Conservation (phyloP, 192 early-diverging fungal species). For the Linnemannia exigua region DNA sequence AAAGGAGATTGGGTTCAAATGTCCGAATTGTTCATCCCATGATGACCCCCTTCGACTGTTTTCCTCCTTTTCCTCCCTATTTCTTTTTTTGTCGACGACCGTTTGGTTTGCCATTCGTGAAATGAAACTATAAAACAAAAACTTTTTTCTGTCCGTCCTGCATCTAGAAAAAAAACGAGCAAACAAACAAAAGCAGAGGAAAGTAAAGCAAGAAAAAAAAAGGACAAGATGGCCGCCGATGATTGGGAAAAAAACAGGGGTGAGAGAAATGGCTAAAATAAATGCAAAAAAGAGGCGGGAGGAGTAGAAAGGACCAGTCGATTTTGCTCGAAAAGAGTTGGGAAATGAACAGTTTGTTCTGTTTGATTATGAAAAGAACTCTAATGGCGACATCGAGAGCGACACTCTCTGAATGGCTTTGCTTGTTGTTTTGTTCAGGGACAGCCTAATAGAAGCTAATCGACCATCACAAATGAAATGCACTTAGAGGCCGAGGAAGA, state of each 20-base stretch:
- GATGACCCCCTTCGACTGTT: neutral
- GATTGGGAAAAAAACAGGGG: no score
- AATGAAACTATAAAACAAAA: slow-evolving; percentile 3
- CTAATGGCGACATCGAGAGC: no score
- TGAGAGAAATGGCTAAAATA: no score
- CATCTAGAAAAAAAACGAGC: neutral
- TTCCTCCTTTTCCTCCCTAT: neutral
- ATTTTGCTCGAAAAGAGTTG: no score
- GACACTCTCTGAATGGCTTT: no score
- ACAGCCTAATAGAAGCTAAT: no score
- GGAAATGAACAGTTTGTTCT: no score
- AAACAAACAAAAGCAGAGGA: neutral
- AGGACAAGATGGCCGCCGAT: neutral
- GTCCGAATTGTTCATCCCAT: neutral
- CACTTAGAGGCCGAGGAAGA: neutral
- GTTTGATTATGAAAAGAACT: no score
- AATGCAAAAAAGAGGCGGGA: no score
- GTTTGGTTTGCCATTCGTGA: neutral
- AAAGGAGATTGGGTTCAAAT: slow-evolving; percentile 3
- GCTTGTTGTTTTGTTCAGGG: no score
- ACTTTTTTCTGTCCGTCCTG: neutral
- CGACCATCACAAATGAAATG: no score
- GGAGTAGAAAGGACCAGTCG: no score
- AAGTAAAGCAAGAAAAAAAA: neutral
- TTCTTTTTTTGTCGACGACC: neutral